These are phyloP conservation scores for Gastrolobium bilobum DNA, from an alignment of 306 rosid genomes.

Conservation along the genomic window DNA sequence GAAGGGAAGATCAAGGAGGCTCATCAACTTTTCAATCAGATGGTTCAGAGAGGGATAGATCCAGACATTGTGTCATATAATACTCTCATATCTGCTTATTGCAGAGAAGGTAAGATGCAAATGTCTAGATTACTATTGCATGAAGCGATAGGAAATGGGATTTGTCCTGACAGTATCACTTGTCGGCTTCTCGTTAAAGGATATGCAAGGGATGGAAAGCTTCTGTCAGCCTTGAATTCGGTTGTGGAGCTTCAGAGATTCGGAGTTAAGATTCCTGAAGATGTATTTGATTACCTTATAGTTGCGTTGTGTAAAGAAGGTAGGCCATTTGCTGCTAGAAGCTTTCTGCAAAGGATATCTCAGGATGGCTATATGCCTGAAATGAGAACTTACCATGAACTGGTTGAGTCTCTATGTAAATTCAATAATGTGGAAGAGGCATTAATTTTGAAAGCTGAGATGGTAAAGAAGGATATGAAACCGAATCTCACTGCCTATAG, in stretches of 20 bases:
- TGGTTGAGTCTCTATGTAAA: constrained; percentile 71
- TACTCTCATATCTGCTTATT: constrained; percentile 79
- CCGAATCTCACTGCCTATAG: constrained; percentile 59
- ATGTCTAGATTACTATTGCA: constrained; percentile 67
- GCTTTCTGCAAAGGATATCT: constrained; percentile 67
- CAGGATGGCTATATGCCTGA: constrained; percentile 59
- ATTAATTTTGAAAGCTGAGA: constrained; percentile 62
- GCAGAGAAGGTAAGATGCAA: constrained; percentile 67
- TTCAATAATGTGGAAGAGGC: constrained; percentile 65
- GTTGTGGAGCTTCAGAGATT: constrained; percentile 73
- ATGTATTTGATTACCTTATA: constrained; percentile 65
- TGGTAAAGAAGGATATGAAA: constrained; percentile 52
- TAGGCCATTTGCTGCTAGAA: constrained; percentile 89
- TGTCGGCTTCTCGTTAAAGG: constrained; percentile 73
- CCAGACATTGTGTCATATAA: constrained; percentile 76
- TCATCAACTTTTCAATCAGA: constrained; percentile 89
- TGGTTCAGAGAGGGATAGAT: constrained; percentile 76
- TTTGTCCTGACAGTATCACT: constrained; percentile 70
- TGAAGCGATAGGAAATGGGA: constrained; percentile 75
- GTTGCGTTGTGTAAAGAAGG: constrained; percentile 69
- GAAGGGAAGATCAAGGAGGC: constrained; percentile 79
- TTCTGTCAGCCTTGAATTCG: constrained; percentile 79
- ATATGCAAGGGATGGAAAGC: constrained; percentile 70
- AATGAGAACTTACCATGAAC: constrained; percentile 55
- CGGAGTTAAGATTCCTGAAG: constrained; percentile 58